phyloP scores from a whole-genome alignment of 2,329 filamentous ascomycete species.

The Colletotrichum musicola region DNA sequence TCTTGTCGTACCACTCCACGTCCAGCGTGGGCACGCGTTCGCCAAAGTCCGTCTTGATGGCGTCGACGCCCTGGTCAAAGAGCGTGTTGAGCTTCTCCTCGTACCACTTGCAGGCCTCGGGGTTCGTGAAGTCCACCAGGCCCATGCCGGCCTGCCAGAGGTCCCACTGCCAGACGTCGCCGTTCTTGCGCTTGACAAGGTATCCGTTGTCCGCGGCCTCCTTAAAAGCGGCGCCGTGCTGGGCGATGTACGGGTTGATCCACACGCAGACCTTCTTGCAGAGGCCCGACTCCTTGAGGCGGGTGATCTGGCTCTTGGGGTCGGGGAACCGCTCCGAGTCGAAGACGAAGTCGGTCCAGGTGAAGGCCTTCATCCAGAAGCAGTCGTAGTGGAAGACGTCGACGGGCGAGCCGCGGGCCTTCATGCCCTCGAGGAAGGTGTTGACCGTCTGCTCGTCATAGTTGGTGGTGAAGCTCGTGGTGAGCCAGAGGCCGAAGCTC shows the following conservation, averaged over 20 bases:
- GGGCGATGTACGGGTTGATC: constrained; percentile 82
- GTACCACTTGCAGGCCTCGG: constrained; percentile 75
- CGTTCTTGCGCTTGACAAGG: constrained; percentile 76
- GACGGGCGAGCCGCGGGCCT: constrained; percentile 72
- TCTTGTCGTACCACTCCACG: constrained; percentile 73
- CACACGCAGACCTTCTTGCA: constrained; percentile 77
- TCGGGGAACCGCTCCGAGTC: constrained; percentile 77
- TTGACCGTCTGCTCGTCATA: constrained; percentile 79
- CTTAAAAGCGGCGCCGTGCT: constrained; percentile 75
- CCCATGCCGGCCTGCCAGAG: constrained; percentile 84
- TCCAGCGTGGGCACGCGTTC: constrained; percentile 77
- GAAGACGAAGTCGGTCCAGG: constrained; percentile 82
- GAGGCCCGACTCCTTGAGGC: constrained; percentile 73
- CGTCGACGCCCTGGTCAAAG: constrained; percentile 77
- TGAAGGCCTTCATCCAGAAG: constrained; percentile 82
- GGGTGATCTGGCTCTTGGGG: constrained; percentile 71
- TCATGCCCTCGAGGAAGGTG: constrained; percentile 78
- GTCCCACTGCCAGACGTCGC: constrained; percentile 82
- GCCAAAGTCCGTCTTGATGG: constrained; percentile 82
- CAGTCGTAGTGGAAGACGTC: constrained; percentile 83
- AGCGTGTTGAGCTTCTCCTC: constrained; percentile 70
- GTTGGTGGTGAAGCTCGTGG: constrained; percentile 80
- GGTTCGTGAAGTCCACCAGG: constrained; percentile 81
- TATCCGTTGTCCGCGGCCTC: constrained; percentile 76
- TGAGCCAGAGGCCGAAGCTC: constrained; percentile 83